Conservation (phyloP, 73 alveolate genomes). For the Paraurostyla sp. region DNA sequence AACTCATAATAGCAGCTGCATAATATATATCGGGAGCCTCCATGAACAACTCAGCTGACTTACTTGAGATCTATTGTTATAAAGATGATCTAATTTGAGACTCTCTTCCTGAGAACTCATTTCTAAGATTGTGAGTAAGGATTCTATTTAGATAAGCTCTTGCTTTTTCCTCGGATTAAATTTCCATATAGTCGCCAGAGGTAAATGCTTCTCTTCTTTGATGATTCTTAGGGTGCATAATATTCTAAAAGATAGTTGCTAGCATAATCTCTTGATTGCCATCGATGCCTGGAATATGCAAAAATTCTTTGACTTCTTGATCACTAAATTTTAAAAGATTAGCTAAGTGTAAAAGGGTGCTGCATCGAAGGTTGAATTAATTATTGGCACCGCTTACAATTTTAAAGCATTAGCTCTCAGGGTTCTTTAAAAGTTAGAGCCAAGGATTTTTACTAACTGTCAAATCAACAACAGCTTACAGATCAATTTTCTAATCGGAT, state of each 20-base stretch:
- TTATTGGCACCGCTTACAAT: not conserved
- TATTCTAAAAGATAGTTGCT: constrained; percentile 56
- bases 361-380: constrained; percentile 5
- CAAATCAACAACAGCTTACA: not conserved
- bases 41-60: not conserved
- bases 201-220: constrained; percentile 58
- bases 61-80: not conserved
- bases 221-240: constrained; percentile 52
- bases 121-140: not conserved
- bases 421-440: not conserved
- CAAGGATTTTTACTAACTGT: constrained; percentile 22
- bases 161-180: constrained; percentile 49
- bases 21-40: constrained; percentile 23
- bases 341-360: not conserved
- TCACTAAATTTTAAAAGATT: constrained; percentile 17
- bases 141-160: not conserved
- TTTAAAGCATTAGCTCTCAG: not conserved
- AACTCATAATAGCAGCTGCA: constrained; percentile 43
- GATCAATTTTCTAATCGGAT: not conserved
- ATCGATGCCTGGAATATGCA: not conserved
- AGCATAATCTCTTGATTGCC: constrained; percentile 39
- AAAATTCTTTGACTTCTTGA: not conserved
- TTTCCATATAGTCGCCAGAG: constrained; percentile 35
- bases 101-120: constrained; percentile 49
- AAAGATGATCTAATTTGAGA: not conserved